phyloP scores from a whole-genome alignment of 345 rosid genomes.

The Rhizophora mangle region DNA sequence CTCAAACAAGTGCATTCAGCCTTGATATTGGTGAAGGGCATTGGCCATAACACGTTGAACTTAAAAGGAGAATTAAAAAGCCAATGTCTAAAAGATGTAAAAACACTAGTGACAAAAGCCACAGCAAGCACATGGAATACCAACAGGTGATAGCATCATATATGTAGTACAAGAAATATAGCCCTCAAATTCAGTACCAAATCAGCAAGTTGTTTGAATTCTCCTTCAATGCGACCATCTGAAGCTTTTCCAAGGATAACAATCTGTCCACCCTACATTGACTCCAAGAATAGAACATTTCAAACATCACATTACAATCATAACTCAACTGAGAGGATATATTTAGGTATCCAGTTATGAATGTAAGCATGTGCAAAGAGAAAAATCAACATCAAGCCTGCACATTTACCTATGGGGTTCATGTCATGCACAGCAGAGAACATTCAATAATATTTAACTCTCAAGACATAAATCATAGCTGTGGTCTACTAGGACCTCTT shows the following conservation, averaged over 20 bases:
- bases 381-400: too few relatives aligned
- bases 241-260: conserved; percentile 53
- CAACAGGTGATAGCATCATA: background rate
- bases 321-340: background rate
- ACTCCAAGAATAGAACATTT: conserved; percentile 10
- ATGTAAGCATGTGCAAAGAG: too few relatives aligned
- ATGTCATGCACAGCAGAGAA: background rate
- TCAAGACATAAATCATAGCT: background rate
- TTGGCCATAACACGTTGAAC: background rate
- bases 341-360: too few relatives aligned
- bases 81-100: background rate
- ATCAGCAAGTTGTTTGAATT: conserved; percentile 48
- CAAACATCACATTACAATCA: background rate
- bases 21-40: background rate
- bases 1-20: too few relatives aligned
- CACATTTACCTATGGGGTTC: background rate
- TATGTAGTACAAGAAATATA: background rate
- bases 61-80: background rate
- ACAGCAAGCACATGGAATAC: background rate
- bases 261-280: conserved; percentile 54
- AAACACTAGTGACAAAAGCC: background rate
- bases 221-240: conserved; percentile 39
- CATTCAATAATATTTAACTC: background rate
- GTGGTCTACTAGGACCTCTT: background rate
- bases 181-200: conserved; percentile 31